These are phyloP conservation scores for Globisporangium apiculatum DNA, from an alignment of 352 stramenopile species.

Conservation along the genomic window DNA sequence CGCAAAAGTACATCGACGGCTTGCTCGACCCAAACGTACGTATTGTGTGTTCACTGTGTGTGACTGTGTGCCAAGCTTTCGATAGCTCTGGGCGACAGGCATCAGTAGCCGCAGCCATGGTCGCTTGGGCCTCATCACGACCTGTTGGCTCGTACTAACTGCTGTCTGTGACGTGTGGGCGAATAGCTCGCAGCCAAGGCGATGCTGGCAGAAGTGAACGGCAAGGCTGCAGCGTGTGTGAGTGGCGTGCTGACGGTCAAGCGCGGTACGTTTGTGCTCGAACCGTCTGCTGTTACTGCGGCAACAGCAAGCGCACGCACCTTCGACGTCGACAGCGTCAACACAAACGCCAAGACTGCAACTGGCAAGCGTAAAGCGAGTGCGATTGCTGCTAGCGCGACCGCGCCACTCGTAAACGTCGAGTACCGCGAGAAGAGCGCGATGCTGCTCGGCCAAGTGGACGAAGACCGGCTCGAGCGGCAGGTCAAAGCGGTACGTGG, in stretches of 20 bases:
- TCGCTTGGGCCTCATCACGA: too few relatives aligned
- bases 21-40: constrained; percentile 60
- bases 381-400: constrained; percentile 1
- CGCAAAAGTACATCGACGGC: constrained; percentile 82
- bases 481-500: constrained; percentile 60
- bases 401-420: constrained; percentile 10
- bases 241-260: constrained; percentile 51
- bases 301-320: neutral
- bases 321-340: neutral
- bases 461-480: constrained; percentile 72
- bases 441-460: constrained; percentile 60
- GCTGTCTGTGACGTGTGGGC: neutral
- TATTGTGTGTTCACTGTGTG: neutral
- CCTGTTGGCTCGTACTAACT: too few relatives aligned
- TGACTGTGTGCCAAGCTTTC: too few relatives aligned
- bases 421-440: constrained; percentile 55
- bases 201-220: constrained; percentile 62
- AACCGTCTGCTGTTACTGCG: constrained; percentile 7
- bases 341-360: neutral
- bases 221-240: constrained; percentile 53
- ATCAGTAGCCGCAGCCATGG: too few relatives aligned
- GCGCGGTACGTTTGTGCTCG: constrained; percentile 54
- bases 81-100: too few relatives aligned
- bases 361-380: constrained; percentile 10
- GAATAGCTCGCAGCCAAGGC: constrained; percentile 41